phyloP scores from a whole-genome alignment of 2,329 filamentous ascomycete species.

The Aspergillus sp. region DNA sequence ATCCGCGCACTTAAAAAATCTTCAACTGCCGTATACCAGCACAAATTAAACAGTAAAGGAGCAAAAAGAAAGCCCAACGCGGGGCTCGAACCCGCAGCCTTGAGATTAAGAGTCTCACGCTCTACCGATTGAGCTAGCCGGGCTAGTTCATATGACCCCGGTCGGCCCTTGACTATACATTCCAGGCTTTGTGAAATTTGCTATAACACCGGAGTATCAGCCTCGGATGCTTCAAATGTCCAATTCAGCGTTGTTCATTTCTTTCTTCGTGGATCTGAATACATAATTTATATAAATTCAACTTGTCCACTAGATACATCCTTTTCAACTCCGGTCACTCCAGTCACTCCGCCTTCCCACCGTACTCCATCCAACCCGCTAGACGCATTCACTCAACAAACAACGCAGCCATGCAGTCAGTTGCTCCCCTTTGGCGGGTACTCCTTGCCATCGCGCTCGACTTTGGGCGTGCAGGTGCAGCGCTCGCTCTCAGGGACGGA shows the following conservation, averaged over 20 bases:
- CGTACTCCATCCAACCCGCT: not conserved
- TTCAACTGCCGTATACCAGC: no score
- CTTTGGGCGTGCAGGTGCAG: slow-evolving; percentile 65
- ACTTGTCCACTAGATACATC: not conserved
- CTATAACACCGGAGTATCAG: no score
- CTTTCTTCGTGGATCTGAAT: no score
- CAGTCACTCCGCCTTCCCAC: not conserved
- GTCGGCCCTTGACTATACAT: no score
- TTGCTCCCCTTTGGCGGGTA: slow-evolving; percentile 64
- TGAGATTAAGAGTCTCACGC: not conserved
- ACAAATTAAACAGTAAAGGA: no score
- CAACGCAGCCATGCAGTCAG: slow-evolving; percentile 37
- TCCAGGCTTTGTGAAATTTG: no score
- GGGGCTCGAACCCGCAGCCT: no score
- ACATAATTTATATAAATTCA: no score
- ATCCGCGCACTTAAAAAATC: no score
- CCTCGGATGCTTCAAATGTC: no score
- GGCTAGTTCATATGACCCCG: not conserved
- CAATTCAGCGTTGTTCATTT: no score
- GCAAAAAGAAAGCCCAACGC: no score
- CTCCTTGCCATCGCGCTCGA: slow-evolving; percentile 59
- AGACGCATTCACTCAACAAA: slow-evolving; percentile 5
- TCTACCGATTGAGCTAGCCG: not conserved
- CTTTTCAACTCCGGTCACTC: not conserved
- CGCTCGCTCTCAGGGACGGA: slow-evolving; percentile 57